phyloP scores from a whole-genome alignment of 257 asterid species.

The Lithospermum erythrorhizon region DNA sequence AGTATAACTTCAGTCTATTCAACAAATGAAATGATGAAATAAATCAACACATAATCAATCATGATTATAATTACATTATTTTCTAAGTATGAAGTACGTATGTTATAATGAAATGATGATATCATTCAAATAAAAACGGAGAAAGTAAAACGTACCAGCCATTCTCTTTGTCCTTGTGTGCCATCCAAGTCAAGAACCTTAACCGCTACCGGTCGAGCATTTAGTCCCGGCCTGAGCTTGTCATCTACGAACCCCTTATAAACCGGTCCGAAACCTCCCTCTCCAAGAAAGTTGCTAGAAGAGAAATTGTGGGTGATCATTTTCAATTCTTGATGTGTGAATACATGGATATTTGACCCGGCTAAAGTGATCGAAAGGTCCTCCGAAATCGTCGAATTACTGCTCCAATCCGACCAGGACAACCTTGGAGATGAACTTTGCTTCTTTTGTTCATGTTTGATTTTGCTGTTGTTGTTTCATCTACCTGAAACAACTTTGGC shows the following conservation, averaged over 20 bases:
- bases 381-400: background rate
- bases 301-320: background rate
- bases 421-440: background rate
- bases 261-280: background rate
- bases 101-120: too few species aligned
- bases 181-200: constrained; percentile 71
- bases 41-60: too few species aligned
- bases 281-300: background rate
- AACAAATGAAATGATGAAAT: background rate
- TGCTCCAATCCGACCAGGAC: background rate
- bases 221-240: constrained; percentile 46
- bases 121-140: background rate
- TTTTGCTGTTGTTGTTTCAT: background rate
- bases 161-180: constrained; percentile 63
- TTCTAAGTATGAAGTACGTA: too few species aligned
- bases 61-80: too few species aligned
- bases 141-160: constrained; percentile 39
- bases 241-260: constrained; percentile 13
- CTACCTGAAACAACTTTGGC: background rate
- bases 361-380: background rate
- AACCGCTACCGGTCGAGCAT: constrained; percentile 79
- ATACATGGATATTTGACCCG: background rate
- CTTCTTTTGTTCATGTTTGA: background rate
- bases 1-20: background rate
- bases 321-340: background rate